phyloP scores from a whole-genome alignment of 495 filamentous ascomycete species.

The Tuber aestivum region DNA sequence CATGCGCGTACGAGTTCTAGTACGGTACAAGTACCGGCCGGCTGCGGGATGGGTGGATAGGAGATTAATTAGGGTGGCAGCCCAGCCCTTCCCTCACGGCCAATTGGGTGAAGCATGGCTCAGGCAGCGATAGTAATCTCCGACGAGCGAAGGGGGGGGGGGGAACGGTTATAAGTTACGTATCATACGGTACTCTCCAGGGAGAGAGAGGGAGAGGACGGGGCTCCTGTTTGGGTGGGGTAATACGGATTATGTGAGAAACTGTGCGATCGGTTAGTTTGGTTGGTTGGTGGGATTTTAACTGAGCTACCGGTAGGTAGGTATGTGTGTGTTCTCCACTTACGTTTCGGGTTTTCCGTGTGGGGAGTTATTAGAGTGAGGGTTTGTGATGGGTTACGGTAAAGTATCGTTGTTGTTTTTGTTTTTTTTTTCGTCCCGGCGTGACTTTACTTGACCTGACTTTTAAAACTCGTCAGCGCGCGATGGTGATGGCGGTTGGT shows the following conservation, averaged over 20 bases:
- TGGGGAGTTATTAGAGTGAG: neutral
- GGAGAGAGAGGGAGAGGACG: neutral
- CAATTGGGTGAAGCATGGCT: neutral
- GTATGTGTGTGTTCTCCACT: neutral
- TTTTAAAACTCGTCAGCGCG: neutral
- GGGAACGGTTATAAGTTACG: slow-evolving; percentile 4
- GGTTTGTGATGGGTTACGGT: neutral
- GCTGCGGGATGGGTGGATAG: neutral
- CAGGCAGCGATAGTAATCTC: neutral
- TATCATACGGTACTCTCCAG: neutral
- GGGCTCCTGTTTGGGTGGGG: neutral
- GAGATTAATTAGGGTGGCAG: neutral
- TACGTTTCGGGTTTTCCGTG: neutral
- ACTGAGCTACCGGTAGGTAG: neutral
- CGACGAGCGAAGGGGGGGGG: neutral
- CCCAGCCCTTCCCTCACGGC: neutral
- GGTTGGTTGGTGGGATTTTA: neutral
- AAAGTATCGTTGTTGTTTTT: no score
- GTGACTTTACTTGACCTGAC: neutral
- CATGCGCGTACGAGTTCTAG: no score
- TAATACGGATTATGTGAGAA: neutral
- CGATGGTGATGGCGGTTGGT: neutral
- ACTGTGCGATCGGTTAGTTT: neutral
- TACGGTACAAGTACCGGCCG: no score
- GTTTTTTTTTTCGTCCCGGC: no score